Evolutionary conservation across 2,329 filamentous ascomycete genomes (phyloP).

Genomic region (Rosellinia necatrix): DNA sequence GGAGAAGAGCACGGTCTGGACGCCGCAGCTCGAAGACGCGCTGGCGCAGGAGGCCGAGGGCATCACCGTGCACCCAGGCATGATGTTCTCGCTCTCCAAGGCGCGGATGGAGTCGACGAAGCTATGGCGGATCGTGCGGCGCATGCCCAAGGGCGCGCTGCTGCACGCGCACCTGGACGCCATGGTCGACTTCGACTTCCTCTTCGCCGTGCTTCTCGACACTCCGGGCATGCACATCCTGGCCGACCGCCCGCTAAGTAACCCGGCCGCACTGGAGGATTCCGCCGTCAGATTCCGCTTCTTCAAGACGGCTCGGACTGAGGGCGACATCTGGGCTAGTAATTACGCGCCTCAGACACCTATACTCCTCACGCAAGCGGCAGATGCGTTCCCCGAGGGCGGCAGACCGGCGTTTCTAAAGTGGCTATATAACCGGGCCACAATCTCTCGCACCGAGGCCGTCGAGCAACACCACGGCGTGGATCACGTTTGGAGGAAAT

Average conservation of each 20-base stretch:
- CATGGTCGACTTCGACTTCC: constrained; percentile 85
- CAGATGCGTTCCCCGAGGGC: constrained; percentile 74
- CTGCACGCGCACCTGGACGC: constrained; percentile 89
- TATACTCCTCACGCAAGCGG: constrained; percentile 65
- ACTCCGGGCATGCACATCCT: constrained; percentile 77
- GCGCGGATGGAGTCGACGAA: constrained; percentile 83
- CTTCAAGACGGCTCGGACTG: constrained; percentile 50
- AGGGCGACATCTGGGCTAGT: constrained; percentile 65
- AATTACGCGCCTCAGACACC: constrained; percentile 64
- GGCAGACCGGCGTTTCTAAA: constrained; percentile 72
- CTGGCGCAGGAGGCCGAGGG: constrained; percentile 64
- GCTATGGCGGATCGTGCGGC: constrained; percentile 82
- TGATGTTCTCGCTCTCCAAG: constrained; percentile 91
- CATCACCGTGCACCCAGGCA: constrained; percentile 77
- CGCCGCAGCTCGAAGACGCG: constrained; percentile 70
- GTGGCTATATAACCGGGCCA: constrained; percentile 77
- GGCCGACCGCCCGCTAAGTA: constrained; percentile 59
- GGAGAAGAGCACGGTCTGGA: constrained; percentile 80
- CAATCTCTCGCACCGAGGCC: constrained; percentile 73
- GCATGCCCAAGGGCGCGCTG: constrained; percentile 86
- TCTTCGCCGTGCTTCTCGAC: constrained; percentile 72
- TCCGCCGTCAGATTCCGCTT: constrained; percentile 67
- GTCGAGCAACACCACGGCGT: constrained; percentile 81
- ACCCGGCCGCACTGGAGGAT: constrained; percentile 56
- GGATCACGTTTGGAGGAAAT: constrained; percentile 84